phyloP scores from a whole-genome alignment of 78 protist species.

The Speleostelium caveatum region DNA sequence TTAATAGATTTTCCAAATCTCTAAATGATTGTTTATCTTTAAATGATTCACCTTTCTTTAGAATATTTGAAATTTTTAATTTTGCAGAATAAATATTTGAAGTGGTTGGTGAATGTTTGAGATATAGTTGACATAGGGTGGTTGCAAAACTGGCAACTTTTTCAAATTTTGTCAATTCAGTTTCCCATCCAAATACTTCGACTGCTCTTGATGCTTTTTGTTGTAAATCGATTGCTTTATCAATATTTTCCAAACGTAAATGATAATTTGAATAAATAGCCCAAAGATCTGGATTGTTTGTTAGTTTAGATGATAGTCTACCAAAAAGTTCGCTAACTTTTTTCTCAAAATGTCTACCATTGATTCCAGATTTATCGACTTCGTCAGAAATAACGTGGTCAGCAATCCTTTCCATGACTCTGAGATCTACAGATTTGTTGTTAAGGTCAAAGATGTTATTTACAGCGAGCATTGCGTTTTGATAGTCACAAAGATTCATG shows the following conservation, averaged over 20 bases:
- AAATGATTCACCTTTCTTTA: constrained; percentile 47
- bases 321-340: constrained; percentile 50
- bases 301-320: constrained; percentile 46
- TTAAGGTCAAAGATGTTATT: constrained; percentile 49
- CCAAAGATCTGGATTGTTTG: constrained; percentile 61
- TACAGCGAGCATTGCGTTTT: constrained; percentile 13
- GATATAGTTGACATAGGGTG: constrained; percentile 18
- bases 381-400: constrained; percentile 1
- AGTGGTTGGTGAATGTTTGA: constrained; percentile 42
- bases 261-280: constrained; percentile 53
- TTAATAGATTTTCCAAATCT: not conserved
- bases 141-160: constrained; percentile 5
- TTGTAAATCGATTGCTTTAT: constrained; percentile 66
- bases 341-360: constrained; percentile 36
- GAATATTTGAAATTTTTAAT: constrained; percentile 28
- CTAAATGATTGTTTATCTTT: constrained; percentile 13
- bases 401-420: constrained; percentile 1
- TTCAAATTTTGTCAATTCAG: constrained; percentile 2
- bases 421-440: constrained; percentile 30
- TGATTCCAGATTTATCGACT: constrained; percentile 2
- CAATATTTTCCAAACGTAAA: constrained; percentile 25
- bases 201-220: constrained; percentile 54
- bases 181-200: constrained; percentile 59
- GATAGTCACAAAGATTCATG: constrained; percentile 44
- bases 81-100: constrained; percentile 41